Evolutionary conservation across 495 filamentous ascomycete species (phyloP).

Genomic region (Glarea lozoyensis): DNA sequence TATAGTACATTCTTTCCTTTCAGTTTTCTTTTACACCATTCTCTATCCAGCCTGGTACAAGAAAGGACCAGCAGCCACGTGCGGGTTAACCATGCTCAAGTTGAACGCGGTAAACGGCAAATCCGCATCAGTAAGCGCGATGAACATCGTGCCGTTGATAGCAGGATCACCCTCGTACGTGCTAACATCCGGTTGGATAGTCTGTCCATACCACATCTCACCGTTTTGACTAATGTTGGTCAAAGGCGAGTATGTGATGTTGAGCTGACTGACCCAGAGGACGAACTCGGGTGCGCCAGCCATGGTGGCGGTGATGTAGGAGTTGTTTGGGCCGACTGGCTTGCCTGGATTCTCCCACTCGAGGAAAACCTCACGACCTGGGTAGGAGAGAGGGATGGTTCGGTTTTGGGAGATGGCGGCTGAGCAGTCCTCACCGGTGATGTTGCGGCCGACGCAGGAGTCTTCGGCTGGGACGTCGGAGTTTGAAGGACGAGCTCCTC

Average conservation of each 20-base stretch:
- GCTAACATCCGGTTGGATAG: constrained; percentile 57
- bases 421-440: constrained; percentile 44
- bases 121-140: constrained; percentile 66
- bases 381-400: constrained; percentile 58
- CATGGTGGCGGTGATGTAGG: constrained; percentile 56
- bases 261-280: constrained; percentile 74
- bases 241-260: constrained; percentile 72
- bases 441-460: constrained; percentile 41
- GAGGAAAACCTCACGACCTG: constrained; percentile 64
- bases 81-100: constrained; percentile 60
- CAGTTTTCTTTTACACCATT: too few relatives aligned
- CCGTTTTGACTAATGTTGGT: constrained; percentile 31
- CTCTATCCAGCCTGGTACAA: constrained; percentile 80
- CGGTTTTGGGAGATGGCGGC: constrained; percentile 61
- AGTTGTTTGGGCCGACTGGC: constrained; percentile 70
- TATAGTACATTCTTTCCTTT: too few relatives aligned
- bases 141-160: constrained; percentile 67
- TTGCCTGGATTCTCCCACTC: constrained; percentile 65
- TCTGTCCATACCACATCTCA: constrained; percentile 45
- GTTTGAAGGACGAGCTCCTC: constrained; percentile 30
- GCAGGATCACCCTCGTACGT: constrained; percentile 59
- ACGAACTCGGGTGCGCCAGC: constrained; percentile 58
- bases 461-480: constrained; percentile 28
- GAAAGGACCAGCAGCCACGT: constrained; percentile 64
- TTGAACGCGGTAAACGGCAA: constrained; percentile 70